Evolutionary conservation across 257 asterid genomes (phyloP), one percentile per base, ranked within the genome.

Genomic region (Linderniella brevidens): DNA sequence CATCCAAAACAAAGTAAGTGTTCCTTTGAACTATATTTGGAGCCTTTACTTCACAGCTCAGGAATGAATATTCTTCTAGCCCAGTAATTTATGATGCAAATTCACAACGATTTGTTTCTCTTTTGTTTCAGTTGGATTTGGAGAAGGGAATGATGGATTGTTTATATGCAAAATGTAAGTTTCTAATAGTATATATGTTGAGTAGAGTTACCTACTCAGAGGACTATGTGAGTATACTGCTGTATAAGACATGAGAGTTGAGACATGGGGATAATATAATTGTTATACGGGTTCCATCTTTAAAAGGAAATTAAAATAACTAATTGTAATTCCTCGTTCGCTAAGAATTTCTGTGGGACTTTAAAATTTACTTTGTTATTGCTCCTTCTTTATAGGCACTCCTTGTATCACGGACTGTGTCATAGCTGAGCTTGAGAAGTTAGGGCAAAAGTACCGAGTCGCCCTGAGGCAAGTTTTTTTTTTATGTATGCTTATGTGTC

Each of bases 371-470:
- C 32, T 25, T 2, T 25, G 32, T 25, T 46, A 11, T 37, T 50
- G n/a, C 48, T 52, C 39, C 46, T 39, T 1, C 12, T 55, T 19
- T 55, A 4, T 40, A 90, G 99, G 96, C 66, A 90, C 96, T 63
- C 99, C 99, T 63, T 90, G 99, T 62, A 85, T 90, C 50, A 90
- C 99, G 0, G 98, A 90, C 64, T 90, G 99, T 55, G 96, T 90
- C 29, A 85, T 90, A 96, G 99, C 99, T 13, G 99, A 90, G 88
- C 99, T 90, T 46, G 99, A 90, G 77, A 90, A 90, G 76, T 52
- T 90, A 69, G 99, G 99, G 39, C 75, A 65, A 64, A 90, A 81
- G 46, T 90, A 85, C 64, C 75, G 96, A 38, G 99, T 90, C 57
- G 99, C 99, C 64, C 70, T 90, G 41, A 85, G 93, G 99, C 73